Evolutionary conservation across 2,329 filamentous ascomycete genomes (phyloP).

Genomic region (Seiridium cupressi): DNA sequence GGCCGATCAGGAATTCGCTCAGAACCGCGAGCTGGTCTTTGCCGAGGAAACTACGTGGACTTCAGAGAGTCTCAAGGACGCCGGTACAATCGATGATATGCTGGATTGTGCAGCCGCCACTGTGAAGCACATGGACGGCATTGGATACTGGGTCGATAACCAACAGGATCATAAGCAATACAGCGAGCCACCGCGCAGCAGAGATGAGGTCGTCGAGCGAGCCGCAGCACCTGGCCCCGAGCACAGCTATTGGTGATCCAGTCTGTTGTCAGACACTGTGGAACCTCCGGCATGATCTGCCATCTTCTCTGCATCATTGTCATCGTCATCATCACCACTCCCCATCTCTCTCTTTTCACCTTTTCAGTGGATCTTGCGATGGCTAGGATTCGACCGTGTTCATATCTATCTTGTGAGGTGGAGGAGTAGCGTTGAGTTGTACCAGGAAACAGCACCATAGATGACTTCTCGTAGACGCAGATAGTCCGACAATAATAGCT

Average conservation of each 20-base stretch:
- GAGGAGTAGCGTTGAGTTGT: neutral
- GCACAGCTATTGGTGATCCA: neutral
- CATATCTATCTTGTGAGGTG: neutral
- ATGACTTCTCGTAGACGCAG: neutral
- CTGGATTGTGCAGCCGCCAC: constrained; percentile 17
- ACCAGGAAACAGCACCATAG: no score
- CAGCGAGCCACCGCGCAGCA: neutral
- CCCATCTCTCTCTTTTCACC: neutral
- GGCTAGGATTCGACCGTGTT: neutral
- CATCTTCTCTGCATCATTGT: no score
- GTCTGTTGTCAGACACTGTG: neutral
- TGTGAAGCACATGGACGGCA: constrained; percentile 26
- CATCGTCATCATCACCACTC: neutral
- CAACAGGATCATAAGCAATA: constrained; percentile 14
- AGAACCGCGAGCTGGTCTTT: constrained; percentile 22
- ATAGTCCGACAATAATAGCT: neutral
- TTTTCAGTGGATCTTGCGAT: no score
- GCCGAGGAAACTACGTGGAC: constrained; percentile 23
- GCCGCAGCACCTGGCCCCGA: neutral
- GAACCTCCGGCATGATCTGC: no score
- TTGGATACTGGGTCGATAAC: constrained; percentile 26
- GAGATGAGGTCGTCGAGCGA: neutral
- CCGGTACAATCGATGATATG: constrained; percentile 19
- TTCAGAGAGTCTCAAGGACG: constrained; percentile 15
- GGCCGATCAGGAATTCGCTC: constrained; percentile 17